Evolutionary conservation across 495 filamentous ascomycete species (phyloP), one percentile per base, ranked within the genome.

Genomic region (Penicillium coprophilum): DNA sequence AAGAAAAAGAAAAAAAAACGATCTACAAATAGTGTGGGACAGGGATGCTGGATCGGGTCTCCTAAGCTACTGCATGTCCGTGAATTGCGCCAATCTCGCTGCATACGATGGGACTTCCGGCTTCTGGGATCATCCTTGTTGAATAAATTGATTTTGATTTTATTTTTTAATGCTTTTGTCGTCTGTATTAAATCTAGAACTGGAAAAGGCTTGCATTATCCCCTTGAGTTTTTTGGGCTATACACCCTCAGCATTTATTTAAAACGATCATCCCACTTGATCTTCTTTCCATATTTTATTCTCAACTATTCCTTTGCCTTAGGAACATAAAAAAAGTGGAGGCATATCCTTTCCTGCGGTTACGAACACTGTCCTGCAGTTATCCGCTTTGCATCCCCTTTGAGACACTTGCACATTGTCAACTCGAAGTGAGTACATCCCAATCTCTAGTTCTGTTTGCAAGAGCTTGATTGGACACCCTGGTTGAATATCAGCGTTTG

Each of bases 121-220:
- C 34, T 49, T 60, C 71, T 65, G 60, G 72, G 72, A 74, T 76
- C 56, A 75, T 70, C 70, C 73, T 67, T 69, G 66, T 47, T 61
- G 56, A 47, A 55, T 63, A 54, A 44, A 44, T 30, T 56, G 50
- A n/a, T n/a, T n/a, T n/a, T n/a, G 43, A 24, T 53, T 27, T 23
- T 20, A 31, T 50, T 50, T 53, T 59, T 28, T 53, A 3, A 40
- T 56, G 50, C 48, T 46, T 51, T 58, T 49, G 30, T 48, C 53
- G 51, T 41, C 24, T 57, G 40, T 30, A 17, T 41, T 51, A 43
- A 19, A 41, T 52, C 50, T 52, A 34, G 31, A 57, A 47, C 50
- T 61, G 55, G 61, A 64, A 63, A 52, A 55, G 59, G 24, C 55
- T 44, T 57, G 51, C 53, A 46, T 41, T 41, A 53, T 61, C 56